Evolutionary conservation across 2,329 filamentous ascomycete genomes (phyloP), one percentile per base, ranked within the genome.

Genomic region (Parascedosporium putredinis): DNA sequence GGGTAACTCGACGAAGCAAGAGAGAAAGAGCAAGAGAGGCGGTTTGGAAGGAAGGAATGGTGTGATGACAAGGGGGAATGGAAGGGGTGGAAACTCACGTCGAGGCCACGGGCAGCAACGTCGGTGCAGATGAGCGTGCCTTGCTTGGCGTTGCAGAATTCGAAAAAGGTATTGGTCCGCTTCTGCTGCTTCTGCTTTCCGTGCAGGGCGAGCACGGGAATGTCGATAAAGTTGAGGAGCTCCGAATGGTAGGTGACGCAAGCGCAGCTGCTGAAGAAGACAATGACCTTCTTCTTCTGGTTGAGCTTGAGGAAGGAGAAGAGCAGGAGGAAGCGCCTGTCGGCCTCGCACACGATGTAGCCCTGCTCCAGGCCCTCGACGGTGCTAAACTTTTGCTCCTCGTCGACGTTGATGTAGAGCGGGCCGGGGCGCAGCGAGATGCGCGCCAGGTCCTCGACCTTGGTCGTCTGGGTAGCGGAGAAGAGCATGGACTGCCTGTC

Each of bases 181-280:
- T 95, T 95, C 68, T 96, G 89, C 68, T 98, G 93, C 70, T 98
- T 98, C 69, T 95, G 88, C 70, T 98, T 96, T 57, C 89, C 93
- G 66, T 94, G 88, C 6, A 95, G 74, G 58, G 88, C 85, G 40
- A 95, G 76, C 2, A 94, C 87, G 4, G 86, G 89, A 36, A 96
- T 77, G 66, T 97, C 93, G 60, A 97, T 96, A 70, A 95, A 97
- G 72, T 97, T 97, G 57, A 98, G 81, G 24, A 98, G 79, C 66
- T 97, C 90, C 23, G 87, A 82, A 68, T 95, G 89, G 69, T 97
- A 98, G 66, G 95, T 95, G 60, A 97, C 91, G 57, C 86, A 94
- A 61, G 88, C 88, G 66, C 89, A 95, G 61, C 83, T 89, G 58
- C 83, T 88, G 69, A 96, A 89, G 74, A 97, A 97, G 53, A 97